Base-by-base conservation (phyloP, 345 rosid genomes). In the Passiflora organensis region DNA sequence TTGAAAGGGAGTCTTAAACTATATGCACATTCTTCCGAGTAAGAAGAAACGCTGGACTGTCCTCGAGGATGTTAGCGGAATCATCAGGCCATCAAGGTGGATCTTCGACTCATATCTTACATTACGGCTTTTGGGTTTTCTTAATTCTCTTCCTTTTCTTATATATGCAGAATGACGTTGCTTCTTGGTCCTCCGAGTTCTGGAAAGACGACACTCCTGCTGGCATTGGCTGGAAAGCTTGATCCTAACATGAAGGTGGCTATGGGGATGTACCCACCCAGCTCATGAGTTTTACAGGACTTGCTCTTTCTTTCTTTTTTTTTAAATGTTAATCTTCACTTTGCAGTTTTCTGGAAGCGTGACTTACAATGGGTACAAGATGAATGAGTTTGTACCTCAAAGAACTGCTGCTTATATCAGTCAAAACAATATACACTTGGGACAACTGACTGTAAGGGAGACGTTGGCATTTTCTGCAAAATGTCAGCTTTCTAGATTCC, bases 181-280 rank as follows among this genome's bases (percentile, higher is more conserved):
- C 87, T 85, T 22, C 63, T 85, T 69, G 94, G 94, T 54, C 94
- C 94, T 59, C 89, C 87, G 37, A 64, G 83, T 59, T 80, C 94
- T 32, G 89, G 94, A 6, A 85, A 85, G 68, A 85, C 94, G 6
- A 78, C 85, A 0, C 80, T 85, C 4, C 45, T 85, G 65, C 71
- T 85, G 73, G 89, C 89, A 56, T 77, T 85, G 67, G 89, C 85
- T n/a, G 87, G 85, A 51, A 83, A 78, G 74, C 89, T 85, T 56
- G 84, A 77, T 62, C 38, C 55, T 0, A 59, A 60, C 15, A 77
- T 83, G 14, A 68, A 79, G 84, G 89, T 85, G 25, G 36, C 20
- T 1, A 42, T 15, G 25, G 2, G 13, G n/a, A n/a, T n/a, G n/a
- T n/a, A n/a, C n/a, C n/a, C n/a, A n/a, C n/a, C n/a, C n/a, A n/a